Percentiles rank a stretch among this genome's conserved stretches.
Evolutionary conservation across 2,329 filamentous ascomycete genomes (phyloP).

Genomic region (Davidsoniella eucalypti): DNA sequence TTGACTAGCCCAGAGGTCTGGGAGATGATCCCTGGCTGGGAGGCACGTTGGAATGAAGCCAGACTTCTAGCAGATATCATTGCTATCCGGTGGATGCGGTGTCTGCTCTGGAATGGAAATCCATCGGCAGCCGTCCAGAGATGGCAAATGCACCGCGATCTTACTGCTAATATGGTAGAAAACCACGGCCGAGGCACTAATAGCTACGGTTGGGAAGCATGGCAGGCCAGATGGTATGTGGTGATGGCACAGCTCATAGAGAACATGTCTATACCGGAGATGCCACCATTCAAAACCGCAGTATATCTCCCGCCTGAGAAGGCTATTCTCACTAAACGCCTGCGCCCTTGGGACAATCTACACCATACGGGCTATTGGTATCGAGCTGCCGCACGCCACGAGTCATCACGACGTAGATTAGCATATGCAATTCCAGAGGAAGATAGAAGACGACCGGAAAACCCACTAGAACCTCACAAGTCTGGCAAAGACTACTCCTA

Average conservation of each 20-base stretch:
- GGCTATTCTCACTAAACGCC: conserved; percentile 35
- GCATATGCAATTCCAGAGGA: conserved; percentile 43
- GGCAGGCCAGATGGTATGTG: conserved; percentile 61
- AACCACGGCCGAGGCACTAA: conserved; percentile 68
- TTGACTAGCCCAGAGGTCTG: conserved; percentile 71
- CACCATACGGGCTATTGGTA: conserved; percentile 56
- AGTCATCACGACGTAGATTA: conserved; percentile 33
- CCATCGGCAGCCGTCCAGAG: conserved; percentile 64
- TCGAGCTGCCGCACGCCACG: conserved; percentile 40
- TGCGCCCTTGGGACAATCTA: conserved; percentile 46
- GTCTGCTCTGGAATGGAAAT: conserved; percentile 63
- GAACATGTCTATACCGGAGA: conserved; percentile 33
- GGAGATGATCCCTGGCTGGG: conserved; percentile 81
- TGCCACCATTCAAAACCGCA: conserved; percentile 26
- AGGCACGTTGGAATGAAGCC: conserved; percentile 80
- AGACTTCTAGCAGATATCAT: conserved; percentile 70
- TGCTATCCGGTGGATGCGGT: conserved; percentile 65
- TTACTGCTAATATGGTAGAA: conserved; percentile 63
- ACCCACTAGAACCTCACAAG: conserved; percentile 29
- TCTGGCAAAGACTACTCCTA: conserved; percentile 37
- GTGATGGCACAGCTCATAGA: conserved; percentile 46
- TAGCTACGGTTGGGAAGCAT: conserved; percentile 88
- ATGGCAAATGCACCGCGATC: conserved; percentile 63
- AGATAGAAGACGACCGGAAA: conserved; percentile 34
- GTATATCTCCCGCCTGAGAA: conserved; percentile 44